These are phyloP conservation scores for Jatropha podagrica DNA, from an alignment of 441 rosid species.

Conservation along the genomic window DNA sequence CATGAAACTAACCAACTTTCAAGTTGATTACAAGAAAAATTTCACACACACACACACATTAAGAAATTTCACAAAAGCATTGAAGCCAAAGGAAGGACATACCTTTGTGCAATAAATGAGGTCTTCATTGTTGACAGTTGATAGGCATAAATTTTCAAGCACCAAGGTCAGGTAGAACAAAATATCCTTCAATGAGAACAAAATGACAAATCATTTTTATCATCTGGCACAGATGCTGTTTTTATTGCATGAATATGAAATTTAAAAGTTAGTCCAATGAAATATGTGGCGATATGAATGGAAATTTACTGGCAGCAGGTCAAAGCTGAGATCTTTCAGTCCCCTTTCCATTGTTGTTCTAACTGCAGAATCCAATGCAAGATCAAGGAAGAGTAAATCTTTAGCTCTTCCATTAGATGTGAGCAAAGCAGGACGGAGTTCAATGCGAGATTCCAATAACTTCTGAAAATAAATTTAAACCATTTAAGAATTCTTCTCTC, in stretches of 20 bases:
- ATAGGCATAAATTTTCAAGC: conserved; percentile 73
- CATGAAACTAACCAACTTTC: background rate
- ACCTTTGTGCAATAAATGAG: conserved; percentile 70
- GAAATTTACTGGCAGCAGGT: conserved; percentile 43
- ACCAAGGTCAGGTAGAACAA: conserved; percentile 55
- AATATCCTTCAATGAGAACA: conserved; percentile 44
- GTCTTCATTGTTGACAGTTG: conserved; percentile 70
- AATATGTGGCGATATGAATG: conserved; percentile 3
- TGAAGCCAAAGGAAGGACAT: conserved; percentile 24
- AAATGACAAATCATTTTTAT: background rate
- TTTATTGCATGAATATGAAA: background rate
- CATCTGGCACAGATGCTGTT: background rate
- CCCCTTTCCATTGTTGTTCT: conserved; percentile 73
- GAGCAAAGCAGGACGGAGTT: conserved; percentile 50
- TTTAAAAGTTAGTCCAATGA: background rate
- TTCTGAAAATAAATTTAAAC: conserved; percentile 37
- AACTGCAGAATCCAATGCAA: conserved; percentile 65
- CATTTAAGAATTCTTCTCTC: conserved; percentile 12
- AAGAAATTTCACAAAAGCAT: conserved; percentile 5
- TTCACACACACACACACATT: background rate
- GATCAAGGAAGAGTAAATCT: conserved; percentile 61
- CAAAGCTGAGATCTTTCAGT: conserved; percentile 48
- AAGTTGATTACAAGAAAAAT: background rate
- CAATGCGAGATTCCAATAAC: conserved; percentile 59
- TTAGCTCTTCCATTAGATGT: conserved; percentile 49